Evolutionary conservation across 192 early-diverging fungal genomes (phyloP), one percentile per base, ranked within the genome.

Genomic region (Funneliformis mosseae): DNA sequence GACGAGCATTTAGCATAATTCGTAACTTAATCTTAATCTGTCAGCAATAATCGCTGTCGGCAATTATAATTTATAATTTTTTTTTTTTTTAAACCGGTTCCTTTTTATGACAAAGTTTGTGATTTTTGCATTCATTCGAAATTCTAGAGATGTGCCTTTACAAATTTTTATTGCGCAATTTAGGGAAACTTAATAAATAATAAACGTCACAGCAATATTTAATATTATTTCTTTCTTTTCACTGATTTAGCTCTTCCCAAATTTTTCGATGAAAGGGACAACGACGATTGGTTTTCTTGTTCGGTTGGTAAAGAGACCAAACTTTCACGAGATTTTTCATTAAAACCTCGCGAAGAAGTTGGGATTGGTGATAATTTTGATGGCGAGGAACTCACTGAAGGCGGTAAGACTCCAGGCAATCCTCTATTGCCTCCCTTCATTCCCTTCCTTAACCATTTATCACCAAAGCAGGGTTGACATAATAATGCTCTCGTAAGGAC

Each of bases 381-480:
- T 21, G 50, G 18, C 7, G 50, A 55, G 7, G 6, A 21, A 21
- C 21, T 55, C 16, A 55, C 5, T 55, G 16, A 21, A 55, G 50
- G 18, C 7, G 50, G 50, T 21, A 55, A 55, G 18, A 18, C 16
- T 21, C 50, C 50, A 55, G 16, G 50, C 4, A 18, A 55, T 6
- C 50, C 50, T 16, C 23, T 3, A 18, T 50, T 50, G 5, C 50
- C 50, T 16, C 3, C 50, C 21, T 55, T 55, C 1, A 4, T 41
- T 16, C 7, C 38, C 8, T 12, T n/a, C 12, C 8, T 9, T 9
- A 75, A 23, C 3, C 27, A 75, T 75, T 60, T 75, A 59, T 59
- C 46, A 50, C 12, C 28, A 12, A 50, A 5, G 12, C 75, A 77
- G 7, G 75, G 75, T 62, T 77, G 62, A 77, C 75, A 77, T 10